Evolutionary conservation across 1,139 yeast genomes (phyloP).

Genomic region (Pichia sp.): DNA sequence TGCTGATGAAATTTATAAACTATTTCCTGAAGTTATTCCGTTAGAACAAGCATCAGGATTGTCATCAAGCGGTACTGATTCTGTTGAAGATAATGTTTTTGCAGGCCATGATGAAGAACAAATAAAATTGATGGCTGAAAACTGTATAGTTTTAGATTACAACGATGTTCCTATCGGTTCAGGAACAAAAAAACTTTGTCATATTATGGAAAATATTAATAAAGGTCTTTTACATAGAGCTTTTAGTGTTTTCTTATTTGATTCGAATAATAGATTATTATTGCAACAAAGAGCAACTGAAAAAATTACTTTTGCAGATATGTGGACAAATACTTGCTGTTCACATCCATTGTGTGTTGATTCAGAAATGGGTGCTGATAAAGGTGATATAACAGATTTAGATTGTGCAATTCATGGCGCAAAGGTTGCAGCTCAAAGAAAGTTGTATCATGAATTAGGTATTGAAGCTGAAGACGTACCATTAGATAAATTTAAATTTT

Average conservation of each 20-base stretch:
- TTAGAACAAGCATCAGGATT: conserved; percentile 43
- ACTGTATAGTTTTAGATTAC: conserved; percentile 88
- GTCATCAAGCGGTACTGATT: conserved; percentile 28
- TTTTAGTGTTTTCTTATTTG: conserved; percentile 86
- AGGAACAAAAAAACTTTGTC: conserved; percentile 90
- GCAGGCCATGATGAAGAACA: conserved; percentile 92
- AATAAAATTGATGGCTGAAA: conserved; percentile 90
- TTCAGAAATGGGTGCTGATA: conserved; percentile 60
- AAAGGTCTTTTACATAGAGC: conserved; percentile 89
- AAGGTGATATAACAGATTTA: conserved; percentile 33
- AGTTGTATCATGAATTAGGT: conserved; percentile 88
- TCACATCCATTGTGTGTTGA: conserved; percentile 90
- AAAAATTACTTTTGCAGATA: conserved; percentile 88
- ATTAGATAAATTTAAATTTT: conserved; percentile 61
- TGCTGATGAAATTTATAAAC: conserved; percentile 43
- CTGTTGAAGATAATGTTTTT: conserved; percentile 38
- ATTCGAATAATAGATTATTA: conserved; percentile 65
- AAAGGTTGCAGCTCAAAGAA: conserved; percentile 84
- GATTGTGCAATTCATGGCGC: conserved; percentile 68
- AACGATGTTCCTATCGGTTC: conserved; percentile 85
- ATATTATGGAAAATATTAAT: conserved; percentile 80
- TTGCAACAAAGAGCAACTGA: conserved; percentile 87
- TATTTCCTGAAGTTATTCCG: conserved; percentile 62
- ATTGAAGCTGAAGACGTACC: conserved; percentile 57
- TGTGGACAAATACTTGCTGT: conserved; percentile 99